These are phyloP conservation scores for Chloranthus sessilifolius DNA, from an alignment of 164 flowering plant genomes.

Conservation along the genomic window DNA sequence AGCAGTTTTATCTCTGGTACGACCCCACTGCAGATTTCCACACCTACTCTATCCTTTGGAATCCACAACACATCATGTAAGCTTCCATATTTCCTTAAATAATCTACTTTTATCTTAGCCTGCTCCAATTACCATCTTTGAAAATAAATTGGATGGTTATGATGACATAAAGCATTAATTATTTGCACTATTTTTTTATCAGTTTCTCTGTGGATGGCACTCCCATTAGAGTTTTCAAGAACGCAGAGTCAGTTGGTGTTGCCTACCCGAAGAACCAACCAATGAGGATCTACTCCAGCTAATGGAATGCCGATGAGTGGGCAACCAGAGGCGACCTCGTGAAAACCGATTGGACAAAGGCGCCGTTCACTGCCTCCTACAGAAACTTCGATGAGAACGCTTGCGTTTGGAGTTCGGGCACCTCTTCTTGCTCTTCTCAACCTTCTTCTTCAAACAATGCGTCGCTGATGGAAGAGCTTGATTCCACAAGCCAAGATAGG, in stretches of 20 bases:
- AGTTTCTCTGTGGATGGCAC: conserved; percentile 20
- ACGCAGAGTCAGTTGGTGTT: conserved; percentile 12
- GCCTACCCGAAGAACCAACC: conserved; percentile 20
- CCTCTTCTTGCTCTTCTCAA: conserved; percentile 19
- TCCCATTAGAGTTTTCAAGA: conserved; percentile 20
- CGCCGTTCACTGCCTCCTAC: conserved; percentile 23
- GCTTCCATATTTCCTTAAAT: not conserved
- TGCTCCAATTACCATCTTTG: not conserved
- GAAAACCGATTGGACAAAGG: conserved; percentile 22
- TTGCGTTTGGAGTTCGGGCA: conserved; percentile 14
- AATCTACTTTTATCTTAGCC: not conserved
- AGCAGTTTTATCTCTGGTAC: conserved; percentile 25
- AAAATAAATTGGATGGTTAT: too few species aligned
- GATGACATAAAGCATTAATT: not conserved
- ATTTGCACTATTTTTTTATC: not conserved
- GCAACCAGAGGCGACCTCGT: conserved; percentile 24
- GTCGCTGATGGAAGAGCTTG: conserved; percentile 11
- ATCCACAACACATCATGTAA: conserved; percentile 19
- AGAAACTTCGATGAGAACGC: conserved; percentile 15
- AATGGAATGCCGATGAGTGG: conserved; percentile 27
- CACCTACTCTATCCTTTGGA: conserved; percentile 24
- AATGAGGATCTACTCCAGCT: conserved; percentile 22
- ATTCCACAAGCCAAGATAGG: conserved; percentile 4
- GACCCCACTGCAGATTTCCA: conserved; percentile 24
- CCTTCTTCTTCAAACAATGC: not conserved